Evolutionary conservation across 176 grass and related monocot genomes (phyloP).

Genomic region (Echinochloa phyllopogon): DNA sequence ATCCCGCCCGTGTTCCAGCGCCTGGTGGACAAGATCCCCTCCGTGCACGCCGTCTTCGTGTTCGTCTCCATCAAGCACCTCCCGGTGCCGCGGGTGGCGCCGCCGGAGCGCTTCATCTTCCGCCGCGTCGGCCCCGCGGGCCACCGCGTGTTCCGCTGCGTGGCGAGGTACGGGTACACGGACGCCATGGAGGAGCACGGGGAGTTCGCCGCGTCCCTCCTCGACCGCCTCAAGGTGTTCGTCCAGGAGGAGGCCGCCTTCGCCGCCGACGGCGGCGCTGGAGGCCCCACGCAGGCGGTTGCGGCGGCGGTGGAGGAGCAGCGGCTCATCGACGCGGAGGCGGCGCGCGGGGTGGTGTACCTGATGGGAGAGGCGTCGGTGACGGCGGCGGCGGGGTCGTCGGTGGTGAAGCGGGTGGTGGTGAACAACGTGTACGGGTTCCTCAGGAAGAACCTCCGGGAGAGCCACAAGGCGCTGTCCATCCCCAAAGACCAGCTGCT

Average conservation of each 20-base stretch:
- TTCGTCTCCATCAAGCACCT: conserved; percentile 67
- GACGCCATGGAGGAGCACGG: conserved; percentile 47
- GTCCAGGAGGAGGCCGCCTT: conserved; percentile 49
- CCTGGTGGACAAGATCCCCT: conserved; percentile 61
- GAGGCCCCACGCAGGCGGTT: not conserved
- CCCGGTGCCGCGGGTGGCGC: conserved; percentile 46
- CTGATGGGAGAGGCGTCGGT: conserved; percentile 57
- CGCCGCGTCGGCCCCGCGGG: conserved; percentile 33
- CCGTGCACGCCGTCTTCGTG: conserved; percentile 56
- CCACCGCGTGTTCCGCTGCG: conserved; percentile 56
- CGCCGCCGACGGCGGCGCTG: not conserved
- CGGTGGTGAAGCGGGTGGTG: conserved; percentile 52
- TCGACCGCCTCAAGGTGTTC: conserved; percentile 53
- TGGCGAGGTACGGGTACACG: conserved; percentile 63
- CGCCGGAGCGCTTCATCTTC: conserved; percentile 61
- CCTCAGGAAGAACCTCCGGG: conserved; percentile 60
- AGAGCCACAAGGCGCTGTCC: conserved; percentile 52
- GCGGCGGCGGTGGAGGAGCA: conserved; percentile 21
- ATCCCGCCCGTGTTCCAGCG: conserved; percentile 63
- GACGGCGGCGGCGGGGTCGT: conserved; percentile 39
- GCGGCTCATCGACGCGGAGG: conserved; percentile 46
- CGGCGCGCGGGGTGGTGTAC: conserved; percentile 55
- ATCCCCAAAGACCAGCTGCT: conserved; percentile 64
- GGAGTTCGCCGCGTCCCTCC: conserved; percentile 47
- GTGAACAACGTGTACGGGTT: conserved; percentile 57